These are phyloP conservation scores for Ganoderma leucocontextum DNA, from an alignment of 1,284 basidiomycete genomes.

Conservation along the genomic window DNA sequence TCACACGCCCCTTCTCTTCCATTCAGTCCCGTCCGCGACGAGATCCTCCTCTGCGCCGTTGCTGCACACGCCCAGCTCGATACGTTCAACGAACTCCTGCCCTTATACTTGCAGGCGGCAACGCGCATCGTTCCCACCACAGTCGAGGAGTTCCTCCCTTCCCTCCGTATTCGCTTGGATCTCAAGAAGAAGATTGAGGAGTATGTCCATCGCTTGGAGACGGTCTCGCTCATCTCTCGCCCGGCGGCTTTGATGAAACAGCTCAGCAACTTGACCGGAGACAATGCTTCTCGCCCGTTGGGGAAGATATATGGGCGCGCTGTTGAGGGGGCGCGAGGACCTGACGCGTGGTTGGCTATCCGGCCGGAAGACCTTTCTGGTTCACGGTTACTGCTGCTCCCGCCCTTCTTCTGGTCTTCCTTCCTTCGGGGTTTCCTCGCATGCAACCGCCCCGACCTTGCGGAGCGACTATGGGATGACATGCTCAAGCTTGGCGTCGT, in stretches of 20 bases:
- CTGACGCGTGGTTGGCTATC: slow-evolving; percentile 55
- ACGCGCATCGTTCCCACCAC: slow-evolving; percentile 46
- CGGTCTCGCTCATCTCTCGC: slow-evolving; percentile 59
- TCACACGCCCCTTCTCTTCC: not conserved
- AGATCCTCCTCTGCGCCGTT: slow-evolving; percentile 58
- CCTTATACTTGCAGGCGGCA: slow-evolving; percentile 48
- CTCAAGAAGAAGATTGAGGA: slow-evolving; percentile 49
- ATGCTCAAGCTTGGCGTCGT: slow-evolving; percentile 56
- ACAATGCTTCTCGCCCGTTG: slow-evolving; percentile 44
- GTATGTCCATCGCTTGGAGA: slow-evolving; percentile 56
- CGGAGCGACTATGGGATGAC: slow-evolving; percentile 69
- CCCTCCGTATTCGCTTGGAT: slow-evolving; percentile 34
- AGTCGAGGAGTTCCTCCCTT: slow-evolving; percentile 49
- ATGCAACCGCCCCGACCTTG: slow-evolving; percentile 60
- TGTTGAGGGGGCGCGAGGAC: slow-evolving; percentile 56
- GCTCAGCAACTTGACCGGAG: slow-evolving; percentile 52
- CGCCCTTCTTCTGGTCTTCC: slow-evolving; percentile 64
- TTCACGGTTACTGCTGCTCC: slow-evolving; percentile 56
- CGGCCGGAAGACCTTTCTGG: slow-evolving; percentile 44
- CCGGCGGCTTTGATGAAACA: slow-evolving; percentile 59
- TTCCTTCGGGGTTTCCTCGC: slow-evolving; percentile 70
- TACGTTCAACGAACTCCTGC: slow-evolving; percentile 61
- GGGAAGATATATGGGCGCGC: slow-evolving; percentile 57
- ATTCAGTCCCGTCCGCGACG: slow-evolving; percentile 34
- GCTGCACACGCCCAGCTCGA: slow-evolving; percentile 66